Conservation (phyloP, 2,329 filamentous ascomycete genomes). For the Hymenoscyphus scutula region DNA sequence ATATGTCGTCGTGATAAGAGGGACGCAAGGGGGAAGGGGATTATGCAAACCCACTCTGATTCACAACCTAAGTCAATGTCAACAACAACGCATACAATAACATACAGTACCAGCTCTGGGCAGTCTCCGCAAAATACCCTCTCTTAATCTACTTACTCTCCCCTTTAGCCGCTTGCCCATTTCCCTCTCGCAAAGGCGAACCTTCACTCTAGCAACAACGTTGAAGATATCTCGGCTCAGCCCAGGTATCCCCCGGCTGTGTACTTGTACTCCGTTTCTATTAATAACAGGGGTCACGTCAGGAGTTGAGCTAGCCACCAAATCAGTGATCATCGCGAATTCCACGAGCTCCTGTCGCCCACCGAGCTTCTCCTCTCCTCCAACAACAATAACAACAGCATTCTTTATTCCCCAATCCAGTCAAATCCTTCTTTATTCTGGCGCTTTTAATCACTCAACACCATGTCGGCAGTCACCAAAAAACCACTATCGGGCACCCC, state of each 20-base stretch:
- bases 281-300: conserved; percentile 12
- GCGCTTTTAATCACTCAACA: conserved; percentile 9
- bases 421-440: conserved; percentile 9
- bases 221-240: too few relatives aligned
- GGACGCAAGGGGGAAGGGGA: conserved; percentile 20
- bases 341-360: too few relatives aligned
- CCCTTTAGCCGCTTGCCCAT: background rate
- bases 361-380: conserved; percentile 13
- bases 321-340: conserved; percentile 1
- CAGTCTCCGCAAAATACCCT: background rate
- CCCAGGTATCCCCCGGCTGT: too few relatives aligned
- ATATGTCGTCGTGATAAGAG: conserved; percentile 10
- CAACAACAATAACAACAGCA: conserved; percentile 13
- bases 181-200: background rate
- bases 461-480: conserved; percentile 44
- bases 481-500: conserved; percentile 37
- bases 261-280: background rate
- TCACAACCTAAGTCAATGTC: conserved; percentile 21
- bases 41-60: conserved; percentile 18
- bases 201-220: too few relatives aligned
- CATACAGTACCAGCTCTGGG: conserved; percentile 13
- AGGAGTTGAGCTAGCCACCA: conserved; percentile 11
- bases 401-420: conserved; percentile 4
- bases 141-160: background rate
- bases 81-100: conserved; percentile 18